A percentile compares a stretch with the other conserved stretches of the same genome.
phyloP scores from a whole-genome alignment of 768 basidiomycete genomes.

The Mycena latifolia region DNA sequence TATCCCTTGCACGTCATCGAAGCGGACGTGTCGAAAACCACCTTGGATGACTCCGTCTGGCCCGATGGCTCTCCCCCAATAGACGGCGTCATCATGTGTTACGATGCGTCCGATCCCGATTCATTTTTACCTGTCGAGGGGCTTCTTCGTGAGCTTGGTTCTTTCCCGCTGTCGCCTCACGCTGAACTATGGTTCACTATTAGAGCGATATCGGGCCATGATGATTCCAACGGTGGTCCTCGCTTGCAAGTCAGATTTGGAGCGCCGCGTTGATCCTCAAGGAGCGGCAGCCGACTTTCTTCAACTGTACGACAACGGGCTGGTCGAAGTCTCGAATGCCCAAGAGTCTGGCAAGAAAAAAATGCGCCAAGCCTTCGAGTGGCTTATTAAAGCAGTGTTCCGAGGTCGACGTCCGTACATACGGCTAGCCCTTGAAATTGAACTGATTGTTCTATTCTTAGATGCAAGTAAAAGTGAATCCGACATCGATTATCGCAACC shows the following conservation, averaged over 20 bases:
- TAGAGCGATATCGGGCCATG: constrained; percentile 70
- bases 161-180: constrained; percentile 22
- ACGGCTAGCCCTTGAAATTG: constrained; percentile 10
- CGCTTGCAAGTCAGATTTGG: constrained; percentile 89
- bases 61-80: constrained; percentile 69
- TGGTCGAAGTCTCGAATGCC: constrained; percentile 78
- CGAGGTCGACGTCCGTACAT: constrained; percentile 63
- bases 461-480: constrained; percentile 45
- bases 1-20: constrained; percentile 67
- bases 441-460: constrained; percentile 33
- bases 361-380: constrained; percentile 81
- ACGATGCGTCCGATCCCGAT: constrained; percentile 73
- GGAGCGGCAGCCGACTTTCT: constrained; percentile 61
- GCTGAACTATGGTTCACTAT: constrained; percentile 23
- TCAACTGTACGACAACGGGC: constrained; percentile 75
- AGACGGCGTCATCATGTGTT: constrained; percentile 89
- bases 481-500: constrained; percentile 69
- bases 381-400: constrained; percentile 75
- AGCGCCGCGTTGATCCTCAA: constrained; percentile 67
- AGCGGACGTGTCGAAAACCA: constrained; percentile 56
- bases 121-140: constrained; percentile 78
- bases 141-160: constrained; percentile 72
- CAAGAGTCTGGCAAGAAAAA: constrained; percentile 73
- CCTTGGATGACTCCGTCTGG: constrained; percentile 51
- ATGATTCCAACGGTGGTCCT: constrained; percentile 79